A percentile compares a stretch with the other conserved stretches of the same genome.
Conservation (phyloP, 2,329 filamentous ascomycete genomes). For the Cladosporium sp. region DNA sequence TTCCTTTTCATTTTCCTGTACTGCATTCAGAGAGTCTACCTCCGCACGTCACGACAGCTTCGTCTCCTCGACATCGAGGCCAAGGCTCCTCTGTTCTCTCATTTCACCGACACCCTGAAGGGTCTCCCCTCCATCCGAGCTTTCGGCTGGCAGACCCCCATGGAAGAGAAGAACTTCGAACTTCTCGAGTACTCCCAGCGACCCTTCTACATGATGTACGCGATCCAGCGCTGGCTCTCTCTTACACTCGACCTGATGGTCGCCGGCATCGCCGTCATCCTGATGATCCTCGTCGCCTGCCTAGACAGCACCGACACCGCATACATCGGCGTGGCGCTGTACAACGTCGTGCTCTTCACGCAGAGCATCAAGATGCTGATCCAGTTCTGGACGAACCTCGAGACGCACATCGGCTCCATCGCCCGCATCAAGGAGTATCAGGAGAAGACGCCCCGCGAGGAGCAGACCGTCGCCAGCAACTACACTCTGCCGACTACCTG, state of each 20-base stretch:
- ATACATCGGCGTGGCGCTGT: constrained; percentile 47
- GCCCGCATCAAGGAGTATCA: constrained; percentile 50
- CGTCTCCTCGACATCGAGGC: constrained; percentile 50
- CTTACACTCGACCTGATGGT: constrained; percentile 34
- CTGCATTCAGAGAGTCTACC: constrained; percentile 41
- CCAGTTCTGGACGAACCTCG: constrained; percentile 50
- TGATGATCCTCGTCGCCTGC: constrained; percentile 30
- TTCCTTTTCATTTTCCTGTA: constrained; percentile 27
- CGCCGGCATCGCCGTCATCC: constrained; percentile 28
- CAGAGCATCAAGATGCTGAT: constrained; percentile 47
- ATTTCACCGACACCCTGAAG: constrained; percentile 46
- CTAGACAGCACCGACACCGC: constrained; percentile 40
- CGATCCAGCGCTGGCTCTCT: constrained; percentile 40
- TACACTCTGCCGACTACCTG: background rate
- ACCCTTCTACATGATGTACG: constrained; percentile 41
- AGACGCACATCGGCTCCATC: constrained; percentile 54
- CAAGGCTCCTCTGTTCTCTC: constrained; percentile 45
- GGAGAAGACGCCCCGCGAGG: constrained; percentile 39
- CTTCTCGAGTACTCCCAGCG: constrained; percentile 37
- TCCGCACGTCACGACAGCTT: constrained; percentile 43
- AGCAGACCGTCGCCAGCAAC: background rate
- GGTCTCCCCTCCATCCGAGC: constrained; percentile 47
- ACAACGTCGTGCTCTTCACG: constrained; percentile 50
- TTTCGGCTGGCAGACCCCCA: constrained; percentile 41
- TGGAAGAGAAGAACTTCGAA: constrained; percentile 32